Conservation (phyloP, 2,329 filamentous ascomycete species). For the Trichoderma brevicompactum region DNA sequence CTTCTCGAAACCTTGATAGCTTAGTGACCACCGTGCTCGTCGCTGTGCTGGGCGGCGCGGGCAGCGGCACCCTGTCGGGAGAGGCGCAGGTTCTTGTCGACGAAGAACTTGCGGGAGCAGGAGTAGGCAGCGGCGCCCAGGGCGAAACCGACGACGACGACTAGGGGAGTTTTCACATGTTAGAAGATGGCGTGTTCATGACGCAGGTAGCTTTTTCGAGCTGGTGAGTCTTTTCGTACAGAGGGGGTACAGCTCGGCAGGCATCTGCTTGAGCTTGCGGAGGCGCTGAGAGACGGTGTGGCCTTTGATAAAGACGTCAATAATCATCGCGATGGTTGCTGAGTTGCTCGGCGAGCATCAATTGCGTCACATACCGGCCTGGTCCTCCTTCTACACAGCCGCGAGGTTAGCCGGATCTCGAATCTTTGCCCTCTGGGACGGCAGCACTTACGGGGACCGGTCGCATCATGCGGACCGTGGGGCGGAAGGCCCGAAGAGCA, state of each 20-base stretch:
- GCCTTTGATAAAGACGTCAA: constrained; percentile 57
- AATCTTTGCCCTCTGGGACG: constrained; percentile 28
- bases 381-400: constrained; percentile 64
- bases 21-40: constrained; percentile 31
- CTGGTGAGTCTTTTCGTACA: constrained; percentile 58
- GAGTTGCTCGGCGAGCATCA: constrained; percentile 21
- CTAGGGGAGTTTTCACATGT: constrained; percentile 49
- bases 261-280: constrained; percentile 85
- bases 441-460: constrained; percentile 68
- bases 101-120: constrained; percentile 75
- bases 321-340: constrained; percentile 17
- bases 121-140: constrained; percentile 83
- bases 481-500: constrained; percentile 69
- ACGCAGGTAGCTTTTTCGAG: background rate
- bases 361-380: constrained; percentile 61
- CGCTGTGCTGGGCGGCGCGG: constrained; percentile 38
- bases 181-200: constrained; percentile 30
- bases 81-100: constrained; percentile 92
- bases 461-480: constrained; percentile 68
- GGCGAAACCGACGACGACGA: constrained; percentile 85
- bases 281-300: constrained; percentile 97
- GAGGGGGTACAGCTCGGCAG: constrained; percentile 91
- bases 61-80: constrained; percentile 65
- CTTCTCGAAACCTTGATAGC: constrained; percentile 16
- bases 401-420: constrained; percentile 35